Evolutionary conservation across 2,329 filamentous ascomycete species (phyloP).

Genomic region (Aspergillus sp.): DNA sequence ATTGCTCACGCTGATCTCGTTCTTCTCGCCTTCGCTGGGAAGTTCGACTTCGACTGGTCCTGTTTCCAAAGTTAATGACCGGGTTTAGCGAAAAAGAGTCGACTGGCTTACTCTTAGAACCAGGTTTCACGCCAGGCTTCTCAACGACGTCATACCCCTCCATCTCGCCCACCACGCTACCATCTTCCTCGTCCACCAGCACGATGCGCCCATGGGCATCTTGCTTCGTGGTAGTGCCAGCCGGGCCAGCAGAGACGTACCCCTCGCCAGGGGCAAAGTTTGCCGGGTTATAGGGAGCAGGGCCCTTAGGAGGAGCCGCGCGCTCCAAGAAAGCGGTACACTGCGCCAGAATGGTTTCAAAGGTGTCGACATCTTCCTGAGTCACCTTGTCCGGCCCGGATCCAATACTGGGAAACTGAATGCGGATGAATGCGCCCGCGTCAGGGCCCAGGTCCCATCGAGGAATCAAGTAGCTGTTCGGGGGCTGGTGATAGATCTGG

Average conservation of each 20-base stretch:
- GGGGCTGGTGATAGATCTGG: slow-evolving; percentile 95
- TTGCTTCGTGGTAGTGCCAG: slow-evolving; percentile 26
- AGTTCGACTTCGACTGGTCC: slow-evolving; percentile 51
- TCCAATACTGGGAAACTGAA: slow-evolving; percentile 80
- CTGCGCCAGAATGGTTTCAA: slow-evolving; percentile 96
- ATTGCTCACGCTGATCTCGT: slow-evolving; percentile 48
- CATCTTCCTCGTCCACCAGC: slow-evolving; percentile 91
- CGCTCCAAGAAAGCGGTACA: slow-evolving; percentile 94
- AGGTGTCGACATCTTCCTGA: slow-evolving; percentile 92
- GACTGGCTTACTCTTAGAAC: slow-evolving; percentile 75
- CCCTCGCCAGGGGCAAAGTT: slow-evolving; percentile 77
- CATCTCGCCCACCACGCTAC: slow-evolving; percentile 90
- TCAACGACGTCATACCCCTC: slow-evolving; percentile 81
- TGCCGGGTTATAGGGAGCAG: slow-evolving; percentile 71
- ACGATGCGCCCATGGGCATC: slow-evolving; percentile 73
- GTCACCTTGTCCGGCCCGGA: slow-evolving; percentile 63
- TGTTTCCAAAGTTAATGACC: slow-evolving; percentile 21
- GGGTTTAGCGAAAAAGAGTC: not conserved
- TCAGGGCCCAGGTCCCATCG: slow-evolving; percentile 91
- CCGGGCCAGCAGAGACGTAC: slow-evolving; percentile 54
- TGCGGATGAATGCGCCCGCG: slow-evolving; percentile 84
- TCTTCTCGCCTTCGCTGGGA: slow-evolving; percentile 47
- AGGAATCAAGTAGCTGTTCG: slow-evolving; percentile 88
- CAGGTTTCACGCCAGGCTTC: slow-evolving; percentile 70
- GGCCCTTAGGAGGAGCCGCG: slow-evolving; percentile 59